Evolutionary conservation across 176 grass and related monocot genomes (phyloP).

Genomic region (Eleusine indica): DNA sequence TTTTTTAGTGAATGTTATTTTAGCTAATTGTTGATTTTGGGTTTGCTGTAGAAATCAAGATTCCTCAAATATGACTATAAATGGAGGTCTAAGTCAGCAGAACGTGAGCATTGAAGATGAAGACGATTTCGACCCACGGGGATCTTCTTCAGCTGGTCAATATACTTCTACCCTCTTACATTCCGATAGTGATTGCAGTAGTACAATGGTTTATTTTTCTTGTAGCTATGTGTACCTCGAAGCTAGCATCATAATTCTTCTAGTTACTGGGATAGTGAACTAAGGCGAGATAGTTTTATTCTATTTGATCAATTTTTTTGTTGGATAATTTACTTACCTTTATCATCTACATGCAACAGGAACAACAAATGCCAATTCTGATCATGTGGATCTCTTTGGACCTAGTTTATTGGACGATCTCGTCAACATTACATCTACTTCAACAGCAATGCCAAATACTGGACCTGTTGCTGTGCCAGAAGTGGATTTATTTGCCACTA

Average conservation of each 20-base stretch:
- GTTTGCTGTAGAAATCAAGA: conserved; percentile 5
- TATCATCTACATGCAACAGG: conserved; percentile 20
- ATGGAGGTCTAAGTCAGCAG: conserved; percentile 26
- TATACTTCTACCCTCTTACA: neutral
- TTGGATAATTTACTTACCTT: neutral
- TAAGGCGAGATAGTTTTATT: neutral
- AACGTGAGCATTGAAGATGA: conserved; percentile 49
- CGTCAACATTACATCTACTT: conserved; percentile 42
- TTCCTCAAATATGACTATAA: conserved; percentile 5
- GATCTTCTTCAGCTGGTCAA: conserved; percentile 45
- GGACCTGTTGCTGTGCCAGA: conserved; percentile 35
- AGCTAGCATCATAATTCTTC: neutral
- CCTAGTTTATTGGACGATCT: conserved; percentile 58
- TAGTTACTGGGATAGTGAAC: neutral
- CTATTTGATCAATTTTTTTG: conserved; percentile 22
- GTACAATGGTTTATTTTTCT: neutral
- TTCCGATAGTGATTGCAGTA: neutral
- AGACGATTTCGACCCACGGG: conserved; percentile 69
- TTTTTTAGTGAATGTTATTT: neutral
- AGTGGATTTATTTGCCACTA: conserved; percentile 69
- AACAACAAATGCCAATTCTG: conserved; percentile 46
- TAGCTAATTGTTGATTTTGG: neutral
- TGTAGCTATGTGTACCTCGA: neutral
- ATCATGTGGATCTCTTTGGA: conserved; percentile 52
- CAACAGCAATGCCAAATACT: conserved; percentile 25